These are phyloP conservation scores for Narthecium ossifragum DNA, from an alignment of 106 monocot genomes.

Conservation along the genomic window DNA sequence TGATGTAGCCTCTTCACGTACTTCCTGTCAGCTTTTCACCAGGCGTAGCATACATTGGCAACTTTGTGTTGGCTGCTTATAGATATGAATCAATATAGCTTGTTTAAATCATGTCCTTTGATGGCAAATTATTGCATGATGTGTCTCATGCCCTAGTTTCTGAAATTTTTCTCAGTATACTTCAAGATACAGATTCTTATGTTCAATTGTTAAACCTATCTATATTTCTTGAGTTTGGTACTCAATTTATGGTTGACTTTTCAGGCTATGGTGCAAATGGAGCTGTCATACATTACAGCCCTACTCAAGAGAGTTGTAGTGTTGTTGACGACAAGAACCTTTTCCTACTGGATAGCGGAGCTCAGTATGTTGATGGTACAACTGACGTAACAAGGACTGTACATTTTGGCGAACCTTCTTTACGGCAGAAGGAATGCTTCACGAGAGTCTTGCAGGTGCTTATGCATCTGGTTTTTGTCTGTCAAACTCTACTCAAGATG, in stretches of 20 bases:
- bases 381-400: slow-evolving; percentile 96
- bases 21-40: no score
- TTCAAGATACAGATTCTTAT: no score
- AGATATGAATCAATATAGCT: no score
- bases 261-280: slow-evolving; percentile 96
- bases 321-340: slow-evolving; percentile 74
- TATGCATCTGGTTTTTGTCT: no score
- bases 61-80: no score
- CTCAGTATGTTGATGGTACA: slow-evolving; percentile 89
- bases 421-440: slow-evolving; percentile 86
- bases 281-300: slow-evolving; percentile 85
- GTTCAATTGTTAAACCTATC: slow-evolving; percentile 2
- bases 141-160: no score
- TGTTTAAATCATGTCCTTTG: no score
- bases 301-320: slow-evolving; percentile 65
- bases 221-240: neutral
- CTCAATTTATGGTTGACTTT: slow-evolving; percentile 4
- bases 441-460: slow-evolving; percentile 88
- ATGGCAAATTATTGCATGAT: no score
- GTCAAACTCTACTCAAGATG: no score
- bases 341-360: slow-evolving; percentile 91
- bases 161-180: no score
- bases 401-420: slow-evolving; percentile 88
- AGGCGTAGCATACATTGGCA: no score
- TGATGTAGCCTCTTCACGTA: no score